phyloP scores from a whole-genome alignment of 805 yeast genomes.

The Yamadazyma akitaensis region DNA sequence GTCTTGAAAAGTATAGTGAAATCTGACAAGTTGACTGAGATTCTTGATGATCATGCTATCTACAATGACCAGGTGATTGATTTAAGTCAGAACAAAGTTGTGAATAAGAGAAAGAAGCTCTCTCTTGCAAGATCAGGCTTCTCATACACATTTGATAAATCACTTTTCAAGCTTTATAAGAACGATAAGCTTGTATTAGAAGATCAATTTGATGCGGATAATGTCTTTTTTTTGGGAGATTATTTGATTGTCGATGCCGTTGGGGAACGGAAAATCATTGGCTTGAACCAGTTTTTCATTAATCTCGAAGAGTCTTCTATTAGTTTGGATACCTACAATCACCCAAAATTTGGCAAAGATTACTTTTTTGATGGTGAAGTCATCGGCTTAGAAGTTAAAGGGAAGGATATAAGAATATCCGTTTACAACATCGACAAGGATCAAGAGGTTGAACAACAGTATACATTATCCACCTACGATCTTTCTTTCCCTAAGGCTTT shows the following conservation, averaged over 20 bases:
- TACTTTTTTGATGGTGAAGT: slow-evolving; percentile 9
- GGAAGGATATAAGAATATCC: not conserved
- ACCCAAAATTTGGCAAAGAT: slow-evolving; percentile 3
- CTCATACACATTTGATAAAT: slow-evolving; percentile 6
- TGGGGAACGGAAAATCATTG: slow-evolving; percentile 10
- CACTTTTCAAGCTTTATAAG: slow-evolving; percentile 7
- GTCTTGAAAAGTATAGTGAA: not conserved
- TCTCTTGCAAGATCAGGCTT: slow-evolving; percentile 5
- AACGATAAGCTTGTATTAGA: slow-evolving; percentile 6
- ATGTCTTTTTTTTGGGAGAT: slow-evolving; percentile 1
- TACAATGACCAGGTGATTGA: slow-evolving; percentile 1
- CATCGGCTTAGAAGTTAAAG: slow-evolving; percentile 6
- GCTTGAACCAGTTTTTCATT: slow-evolving; percentile 8
- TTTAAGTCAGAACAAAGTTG: slow-evolving; percentile 3
- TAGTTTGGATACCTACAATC: slow-evolving; percentile 9
- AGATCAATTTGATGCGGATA: slow-evolving; percentile 8
- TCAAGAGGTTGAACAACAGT: not conserved
- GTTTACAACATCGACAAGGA: slow-evolving; percentile 7
- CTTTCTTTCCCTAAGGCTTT: slow-evolving; percentile 9
- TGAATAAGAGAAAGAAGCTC: slow-evolving; percentile 1
- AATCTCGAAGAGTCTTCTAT: slow-evolving; percentile 12
- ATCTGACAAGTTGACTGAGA: slow-evolving; percentile 4
- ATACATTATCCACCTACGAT: slow-evolving; percentile 2
- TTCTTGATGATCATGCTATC: not conserved
- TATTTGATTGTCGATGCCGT: slow-evolving; percentile 8